Conservation (phyloP, 345 rosid genomes). For the Syzygium grande region DNA sequence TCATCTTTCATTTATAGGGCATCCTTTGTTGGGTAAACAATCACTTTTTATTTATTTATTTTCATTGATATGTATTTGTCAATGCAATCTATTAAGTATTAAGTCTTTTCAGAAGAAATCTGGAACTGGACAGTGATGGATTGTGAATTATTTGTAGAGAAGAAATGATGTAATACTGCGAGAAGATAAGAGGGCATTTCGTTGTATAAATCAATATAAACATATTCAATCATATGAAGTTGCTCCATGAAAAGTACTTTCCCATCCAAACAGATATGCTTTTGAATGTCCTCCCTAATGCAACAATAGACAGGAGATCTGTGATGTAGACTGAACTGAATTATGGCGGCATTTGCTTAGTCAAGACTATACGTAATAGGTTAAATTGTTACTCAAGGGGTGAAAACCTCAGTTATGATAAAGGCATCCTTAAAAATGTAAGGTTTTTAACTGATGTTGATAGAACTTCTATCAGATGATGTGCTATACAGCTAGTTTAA, state of each 20-base stretch:
- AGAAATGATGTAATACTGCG: neutral
- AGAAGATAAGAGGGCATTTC: neutral
- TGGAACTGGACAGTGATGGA: neutral
- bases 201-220: neutral
- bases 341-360: neutral
- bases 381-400: neutral
- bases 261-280: neutral
- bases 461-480: neutral
- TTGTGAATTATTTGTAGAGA: neutral
- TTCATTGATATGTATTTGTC: neutral
- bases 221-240: neutral
- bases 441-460: neutral
- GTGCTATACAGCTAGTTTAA: neutral
- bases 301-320: neutral
- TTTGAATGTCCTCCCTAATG: neutral
- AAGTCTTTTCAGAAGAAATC: neutral
- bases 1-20: slow-evolving; percentile 84
- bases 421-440: neutral
- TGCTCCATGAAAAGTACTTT: neutral
- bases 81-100: neutral
- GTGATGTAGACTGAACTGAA: neutral
- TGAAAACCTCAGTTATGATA: neutral
- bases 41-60: neutral
- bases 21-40: slow-evolving; percentile 68
- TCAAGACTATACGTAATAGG: neutral